Base-by-base conservation (phyloP, 345 rosid species). In the Murraya koenigii region DNA sequence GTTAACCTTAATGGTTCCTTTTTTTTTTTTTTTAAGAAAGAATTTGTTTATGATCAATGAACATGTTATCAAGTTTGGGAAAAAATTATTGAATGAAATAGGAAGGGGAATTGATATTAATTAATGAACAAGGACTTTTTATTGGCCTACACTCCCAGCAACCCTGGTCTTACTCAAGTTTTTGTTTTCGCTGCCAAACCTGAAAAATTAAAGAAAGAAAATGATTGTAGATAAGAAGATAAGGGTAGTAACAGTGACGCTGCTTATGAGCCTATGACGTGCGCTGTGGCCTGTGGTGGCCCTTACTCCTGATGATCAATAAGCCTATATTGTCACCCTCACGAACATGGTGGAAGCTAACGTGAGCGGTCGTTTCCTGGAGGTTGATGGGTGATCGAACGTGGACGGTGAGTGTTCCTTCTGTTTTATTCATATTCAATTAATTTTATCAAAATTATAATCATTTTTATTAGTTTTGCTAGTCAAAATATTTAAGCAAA, bases 391-490 rank as follows among this genome's bases (percentile, higher is more conserved):
- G 55, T 67, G 84, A 77, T 63, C 77, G 25, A 67, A 78, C 76
- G 79, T 77, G 86, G 85, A 88, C 88, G 86, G 85, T 80, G 82
- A 65, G 69, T 72, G 71, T n/a, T 55, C 52, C 61, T 75, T 58
- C 36, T 20, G n/a, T 72, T 54, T 70, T 4, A 54, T 39, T 56
- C 36, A 32, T 25, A 22, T 35, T 2, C 49, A 41, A 41, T 41
- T 41, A 41, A 10, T 41, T 41, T 10, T 11, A 41, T 41, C 15
- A 11, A 32, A 32, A 38, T 38, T 38, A 38, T 56, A 28, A 14
- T 32, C 20, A 22, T 39, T 32, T 4, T 8, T 17, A 4, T 49
- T 52, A 26, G 39, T 75, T 52, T 41, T 41, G 15, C 15, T 41
- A 41, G 49, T 41, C 49, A 36, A n/a, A 74, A 28, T 74, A 26